Conservation (phyloP, 129 eudicot species). For the Chrysanthemum makinoi region DNA sequence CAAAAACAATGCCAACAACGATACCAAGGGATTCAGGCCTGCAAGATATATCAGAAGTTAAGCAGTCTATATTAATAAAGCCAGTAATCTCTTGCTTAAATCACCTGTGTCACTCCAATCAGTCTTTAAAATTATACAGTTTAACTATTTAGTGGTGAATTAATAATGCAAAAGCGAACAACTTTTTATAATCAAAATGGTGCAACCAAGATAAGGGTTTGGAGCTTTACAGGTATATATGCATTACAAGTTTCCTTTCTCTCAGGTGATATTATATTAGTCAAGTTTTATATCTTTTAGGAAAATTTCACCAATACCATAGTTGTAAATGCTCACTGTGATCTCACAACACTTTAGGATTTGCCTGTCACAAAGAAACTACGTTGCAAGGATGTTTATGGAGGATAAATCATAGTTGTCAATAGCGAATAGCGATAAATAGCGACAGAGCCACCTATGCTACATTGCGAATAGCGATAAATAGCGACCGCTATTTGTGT, state of each 20-base stretch:
- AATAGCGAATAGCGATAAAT: too few relatives aligned
- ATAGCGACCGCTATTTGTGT: too few relatives aligned
- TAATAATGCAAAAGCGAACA: too few relatives aligned
- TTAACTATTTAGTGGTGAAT: too few relatives aligned
- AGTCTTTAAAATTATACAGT: background rate
- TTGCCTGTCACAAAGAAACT: background rate
- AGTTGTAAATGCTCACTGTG: background rate
- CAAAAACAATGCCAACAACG: constrained; percentile 81
- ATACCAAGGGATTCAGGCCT: constrained; percentile 98
- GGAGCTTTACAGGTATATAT: constrained; percentile 9
- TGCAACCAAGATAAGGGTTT: background rate
- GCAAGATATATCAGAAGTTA: constrained; percentile 36
- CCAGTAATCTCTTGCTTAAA: too few relatives aligned
- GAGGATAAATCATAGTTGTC: too few relatives aligned
- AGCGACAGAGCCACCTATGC: too few relatives aligned
- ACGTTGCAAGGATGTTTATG: background rate
- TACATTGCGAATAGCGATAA: too few relatives aligned
- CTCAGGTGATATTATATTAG: background rate
- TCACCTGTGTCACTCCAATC: background rate
- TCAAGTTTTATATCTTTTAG: background rate
- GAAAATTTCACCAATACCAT: background rate
- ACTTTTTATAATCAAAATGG: background rate
- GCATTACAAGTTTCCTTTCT: background rate
- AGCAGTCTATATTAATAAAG: too few relatives aligned
- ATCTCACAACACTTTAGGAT: background rate